Conservation (phyloP, 331 rosid species). For the Rhamnella rubrinervis region DNA sequence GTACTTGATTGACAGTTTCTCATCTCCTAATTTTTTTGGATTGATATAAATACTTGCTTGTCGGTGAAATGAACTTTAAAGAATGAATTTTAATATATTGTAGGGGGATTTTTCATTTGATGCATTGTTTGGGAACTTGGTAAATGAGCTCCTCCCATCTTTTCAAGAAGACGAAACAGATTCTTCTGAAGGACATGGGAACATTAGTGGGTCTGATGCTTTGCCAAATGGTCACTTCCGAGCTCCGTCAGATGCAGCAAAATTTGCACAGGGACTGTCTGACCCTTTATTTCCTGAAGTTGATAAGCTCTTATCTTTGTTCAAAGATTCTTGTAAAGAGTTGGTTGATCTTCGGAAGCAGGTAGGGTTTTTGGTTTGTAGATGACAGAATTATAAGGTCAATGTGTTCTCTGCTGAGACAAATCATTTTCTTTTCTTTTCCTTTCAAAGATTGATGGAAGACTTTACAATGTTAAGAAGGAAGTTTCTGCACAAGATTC, state of each 20-base stretch:
- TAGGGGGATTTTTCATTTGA: constrained; percentile 89
- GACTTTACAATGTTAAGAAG: constrained; percentile 74
- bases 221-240: constrained; percentile 59
- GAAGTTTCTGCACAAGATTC: constrained; percentile 87
- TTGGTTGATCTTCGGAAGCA: constrained; percentile 93
- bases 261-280: constrained; percentile 42
- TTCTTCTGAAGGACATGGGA: constrained; percentile 48
- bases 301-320: constrained; percentile 72
- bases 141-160: constrained; percentile 75
- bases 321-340: constrained; percentile 92
- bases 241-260: constrained; percentile 42
- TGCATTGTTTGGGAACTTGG: constrained; percentile 80
- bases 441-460: constrained; percentile 74
- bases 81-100: neutral
- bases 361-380: constrained; percentile 38
- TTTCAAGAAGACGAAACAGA: constrained; percentile 71
- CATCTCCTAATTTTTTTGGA: neutral
- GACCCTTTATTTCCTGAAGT: constrained; percentile 87
- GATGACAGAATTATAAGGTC: neutral
- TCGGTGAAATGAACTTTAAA: neutral
- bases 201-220: constrained; percentile 37
- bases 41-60: neutral
- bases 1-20: constrained; percentile 5
- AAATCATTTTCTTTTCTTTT: constrained; percentile 16
- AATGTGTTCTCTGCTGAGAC: constrained; percentile 9